phyloP scores from a whole-genome alignment of 108 stramenopile genomes.

The Licmophora abbreviata region DNA sequence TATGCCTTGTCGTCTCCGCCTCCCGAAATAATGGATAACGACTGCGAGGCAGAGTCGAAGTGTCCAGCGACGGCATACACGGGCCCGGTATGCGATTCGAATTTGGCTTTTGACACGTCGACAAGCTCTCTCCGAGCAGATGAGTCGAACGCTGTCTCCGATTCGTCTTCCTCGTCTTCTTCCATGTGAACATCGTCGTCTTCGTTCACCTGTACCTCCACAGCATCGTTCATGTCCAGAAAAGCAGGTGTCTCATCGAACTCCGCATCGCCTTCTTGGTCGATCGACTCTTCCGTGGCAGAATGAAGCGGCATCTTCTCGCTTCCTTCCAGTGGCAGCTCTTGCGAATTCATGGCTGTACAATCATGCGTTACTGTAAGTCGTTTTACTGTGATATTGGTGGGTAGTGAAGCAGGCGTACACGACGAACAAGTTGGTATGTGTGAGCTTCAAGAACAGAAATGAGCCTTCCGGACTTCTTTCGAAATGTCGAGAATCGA shows the following conservation, averaged over 20 bases:
- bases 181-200: constrained; percentile 48
- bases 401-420: too few species aligned
- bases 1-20: constrained; percentile 93
- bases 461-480: too few species aligned
- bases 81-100: constrained; percentile 54
- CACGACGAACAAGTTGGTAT: too few species aligned
- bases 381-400: too few species aligned
- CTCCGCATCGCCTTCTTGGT: constrained; percentile 23
- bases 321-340: too few species aligned
- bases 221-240: constrained; percentile 58
- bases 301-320: too few species aligned
- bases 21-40: constrained; percentile 61
- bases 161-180: constrained; percentile 56
- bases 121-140: neutral
- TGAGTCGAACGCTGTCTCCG: neutral
- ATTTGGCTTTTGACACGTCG: constrained; percentile 35
- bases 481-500: too few species aligned
- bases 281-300: constrained; percentile 3
- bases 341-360: too few species aligned
- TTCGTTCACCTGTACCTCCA: constrained; percentile 72
- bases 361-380: too few species aligned
- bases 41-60: constrained; percentile 30
- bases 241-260: constrained; percentile 45
- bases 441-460: too few species aligned
- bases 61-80: constrained; percentile 59